Evolutionary conservation across 345 rosid genomes (phyloP).

Genomic region (Durio zibethinus): DNA sequence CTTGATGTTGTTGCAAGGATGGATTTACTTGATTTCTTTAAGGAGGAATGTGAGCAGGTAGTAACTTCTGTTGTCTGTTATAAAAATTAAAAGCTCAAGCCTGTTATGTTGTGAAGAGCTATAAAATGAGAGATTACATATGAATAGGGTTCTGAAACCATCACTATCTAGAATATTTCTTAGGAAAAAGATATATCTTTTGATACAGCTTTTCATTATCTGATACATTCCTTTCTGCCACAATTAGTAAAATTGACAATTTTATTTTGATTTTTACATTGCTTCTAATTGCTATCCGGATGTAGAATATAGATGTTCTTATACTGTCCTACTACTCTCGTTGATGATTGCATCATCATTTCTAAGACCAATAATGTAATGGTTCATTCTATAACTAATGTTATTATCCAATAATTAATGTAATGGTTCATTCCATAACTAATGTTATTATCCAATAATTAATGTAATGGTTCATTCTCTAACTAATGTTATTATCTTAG

Average conservation of each 20-base stretch:
- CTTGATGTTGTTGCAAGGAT: conserved; percentile 91
- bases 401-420: no score
- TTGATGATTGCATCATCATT: neutral
- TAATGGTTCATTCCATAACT: neutral
- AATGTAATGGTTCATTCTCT: neutral
- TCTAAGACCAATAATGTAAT: neutral
- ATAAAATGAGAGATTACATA: neutral
- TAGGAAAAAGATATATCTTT: neutral
- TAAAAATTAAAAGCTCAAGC: neutral
- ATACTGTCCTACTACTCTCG: neutral
- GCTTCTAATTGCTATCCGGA: neutral
- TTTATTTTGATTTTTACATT: neutral
- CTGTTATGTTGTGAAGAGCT: neutral
- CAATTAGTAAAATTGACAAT: neutral
- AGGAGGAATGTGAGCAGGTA: conserved; percentile 94
- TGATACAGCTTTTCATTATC: neutral
- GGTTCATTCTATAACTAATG: no score
- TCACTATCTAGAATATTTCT: neutral
- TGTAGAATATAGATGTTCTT: neutral
- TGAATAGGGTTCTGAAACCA: neutral
- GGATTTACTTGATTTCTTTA: conserved; percentile 89
- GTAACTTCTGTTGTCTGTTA: conserved; percentile 1
- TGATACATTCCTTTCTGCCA: neutral
- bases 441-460: neutral
- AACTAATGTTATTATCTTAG: conserved; percentile 24